These are phyloP conservation scores for Prunella vulgaris DNA, from an alignment of 257 asterid genomes.

Conservation along the genomic window DNA sequence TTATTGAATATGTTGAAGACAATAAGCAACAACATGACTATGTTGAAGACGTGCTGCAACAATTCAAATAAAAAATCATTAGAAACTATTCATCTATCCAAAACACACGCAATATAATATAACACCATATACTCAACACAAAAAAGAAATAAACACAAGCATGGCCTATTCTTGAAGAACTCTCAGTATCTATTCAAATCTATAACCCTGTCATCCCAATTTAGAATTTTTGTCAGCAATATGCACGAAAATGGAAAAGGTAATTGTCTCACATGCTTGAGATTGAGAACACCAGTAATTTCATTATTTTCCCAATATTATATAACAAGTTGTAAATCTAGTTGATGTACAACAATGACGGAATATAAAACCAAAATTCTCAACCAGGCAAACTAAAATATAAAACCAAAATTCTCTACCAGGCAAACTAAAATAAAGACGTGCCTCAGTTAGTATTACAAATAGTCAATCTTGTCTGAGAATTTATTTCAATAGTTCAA, in stretches of 20 bases:
- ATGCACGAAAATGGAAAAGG: background rate
- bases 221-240: background rate
- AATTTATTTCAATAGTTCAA: background rate
- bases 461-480: background rate
- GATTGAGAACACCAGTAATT: constrained; percentile 3
- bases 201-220: constrained; percentile 10
- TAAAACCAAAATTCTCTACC: constrained; percentile 5
- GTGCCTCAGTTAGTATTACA: background rate
- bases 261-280: background rate
- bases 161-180: background rate
- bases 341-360: constrained; percentile 4
- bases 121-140: background rate
- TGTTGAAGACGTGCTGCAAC: constrained; percentile 59
- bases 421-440: background rate
- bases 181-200: constrained; percentile 9
- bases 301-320: background rate
- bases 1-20: no score
- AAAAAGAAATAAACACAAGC: background rate
- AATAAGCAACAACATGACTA: constrained; percentile 34
- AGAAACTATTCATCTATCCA: constrained; percentile 1
- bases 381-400: no score
- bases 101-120: background rate
- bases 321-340: constrained; percentile 2
- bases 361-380: background rate
- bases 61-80: constrained; percentile 15